phyloP scores from a whole-genome alignment of 305 asterid genomes.

The Caryopteris hybrid region DNA sequence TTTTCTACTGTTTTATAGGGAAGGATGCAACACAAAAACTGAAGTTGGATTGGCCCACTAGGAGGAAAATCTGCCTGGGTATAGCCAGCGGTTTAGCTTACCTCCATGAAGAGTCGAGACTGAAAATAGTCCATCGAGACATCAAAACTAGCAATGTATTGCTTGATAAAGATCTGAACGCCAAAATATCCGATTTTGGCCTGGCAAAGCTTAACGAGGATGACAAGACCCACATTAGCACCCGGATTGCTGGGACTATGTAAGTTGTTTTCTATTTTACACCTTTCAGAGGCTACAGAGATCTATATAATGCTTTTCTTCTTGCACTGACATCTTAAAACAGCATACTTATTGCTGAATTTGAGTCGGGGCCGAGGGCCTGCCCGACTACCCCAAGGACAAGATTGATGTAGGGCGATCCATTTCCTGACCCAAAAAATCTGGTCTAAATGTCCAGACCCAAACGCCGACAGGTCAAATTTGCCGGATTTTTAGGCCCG shows the following conservation, averaged over 20 bases:
- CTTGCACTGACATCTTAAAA: not conserved
- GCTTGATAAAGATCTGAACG: slow-evolving; percentile 72
- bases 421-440: no score
- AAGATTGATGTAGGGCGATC: no score
- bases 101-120: slow-evolving; percentile 83
- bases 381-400: no score
- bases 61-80: slow-evolving; percentile 72
- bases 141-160: slow-evolving; percentile 82
- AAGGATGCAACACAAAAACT: slow-evolving; percentile 38
- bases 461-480: no score
- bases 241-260: slow-evolving; percentile 95
- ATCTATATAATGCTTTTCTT: not conserved
- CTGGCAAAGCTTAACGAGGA: slow-evolving; percentile 87
- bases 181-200: slow-evolving; percentile 90
- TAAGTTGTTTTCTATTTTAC: slow-evolving; percentile 26
- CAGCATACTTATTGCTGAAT: not conserved
- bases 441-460: no score
- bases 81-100: slow-evolving; percentile 79
- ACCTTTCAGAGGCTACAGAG: not conserved
- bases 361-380: not conserved
- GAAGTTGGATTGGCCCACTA: slow-evolving; percentile 77
- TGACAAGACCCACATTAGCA: slow-evolving; percentile 73
- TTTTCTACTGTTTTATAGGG: slow-evolving; percentile 33
- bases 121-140: slow-evolving; percentile 87
- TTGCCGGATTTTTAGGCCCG: no score